Conservation (phyloP, 2,329 filamentous ascomycete species). For the Epichloe gansuensis region DNA sequence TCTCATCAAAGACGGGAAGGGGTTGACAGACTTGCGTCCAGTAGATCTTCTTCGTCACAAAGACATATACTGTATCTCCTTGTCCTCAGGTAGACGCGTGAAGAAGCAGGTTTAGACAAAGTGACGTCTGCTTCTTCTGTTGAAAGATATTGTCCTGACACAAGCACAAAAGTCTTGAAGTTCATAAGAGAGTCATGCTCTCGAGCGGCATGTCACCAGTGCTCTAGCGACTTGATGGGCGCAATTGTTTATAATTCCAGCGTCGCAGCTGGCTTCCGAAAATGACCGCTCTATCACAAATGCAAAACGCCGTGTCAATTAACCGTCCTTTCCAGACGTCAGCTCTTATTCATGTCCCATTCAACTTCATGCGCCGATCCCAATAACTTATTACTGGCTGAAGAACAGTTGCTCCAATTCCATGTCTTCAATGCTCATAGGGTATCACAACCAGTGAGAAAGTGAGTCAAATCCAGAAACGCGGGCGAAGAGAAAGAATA, state of each 20-base stretch:
- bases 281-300: neutral
- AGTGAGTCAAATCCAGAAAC: neutral
- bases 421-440: neutral
- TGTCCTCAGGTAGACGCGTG: no score
- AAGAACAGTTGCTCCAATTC: neutral
- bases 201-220: no score
- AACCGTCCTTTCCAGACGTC: neutral
- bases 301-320: neutral
- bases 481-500: neutral
- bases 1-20: no score
- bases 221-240: neutral
- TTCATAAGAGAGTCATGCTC: no score
- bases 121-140: no score
- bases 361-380: neutral
- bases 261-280: neutral
- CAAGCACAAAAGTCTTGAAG: no score
- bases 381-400: neutral
- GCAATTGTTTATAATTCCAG: neutral
- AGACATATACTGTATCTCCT: no score
- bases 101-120: no score
- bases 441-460: constrained; percentile 1
- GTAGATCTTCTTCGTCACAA: no score
- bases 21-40: no score
- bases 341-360: neutral
- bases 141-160: no score